Conservation (phyloP, 2,329 filamentous ascomycete genomes). For the Aspergillus fijiensis region DNA sequence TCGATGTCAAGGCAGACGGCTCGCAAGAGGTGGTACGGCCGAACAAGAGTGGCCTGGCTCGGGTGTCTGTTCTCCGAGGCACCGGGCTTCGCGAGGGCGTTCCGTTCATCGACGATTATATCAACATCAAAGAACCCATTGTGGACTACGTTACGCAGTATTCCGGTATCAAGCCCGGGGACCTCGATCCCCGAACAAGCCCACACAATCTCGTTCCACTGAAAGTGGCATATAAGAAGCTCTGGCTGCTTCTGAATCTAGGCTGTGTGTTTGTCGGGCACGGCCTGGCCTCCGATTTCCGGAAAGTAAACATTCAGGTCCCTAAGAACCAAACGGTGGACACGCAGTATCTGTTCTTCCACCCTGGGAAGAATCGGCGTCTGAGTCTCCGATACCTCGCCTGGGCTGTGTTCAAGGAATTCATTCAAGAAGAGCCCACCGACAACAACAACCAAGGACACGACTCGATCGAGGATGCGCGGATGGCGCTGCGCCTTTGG, state of each 20-base stretch:
- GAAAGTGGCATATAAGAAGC: slow-evolving; percentile 94
- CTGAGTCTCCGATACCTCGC: slow-evolving; percentile 88
- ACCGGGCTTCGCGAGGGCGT: slow-evolving; percentile 71
- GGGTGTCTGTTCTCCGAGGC: slow-evolving; percentile 85
- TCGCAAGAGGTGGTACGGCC: slow-evolving; percentile 89
- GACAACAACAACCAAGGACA: slow-evolving; percentile 55
- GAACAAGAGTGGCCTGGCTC: slow-evolving; percentile 85
- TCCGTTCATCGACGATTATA: slow-evolving; percentile 97
- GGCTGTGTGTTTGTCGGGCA: slow-evolving; percentile 94
- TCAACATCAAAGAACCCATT: slow-evolving; percentile 83
- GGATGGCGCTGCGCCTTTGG: slow-evolving; percentile 84
- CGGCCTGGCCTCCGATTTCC: slow-evolving; percentile 90
- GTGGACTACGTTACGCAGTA: slow-evolving; percentile 94
- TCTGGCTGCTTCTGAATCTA: slow-evolving; percentile 93
- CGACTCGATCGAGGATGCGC: slow-evolving; percentile 92
- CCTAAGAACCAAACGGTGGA: slow-evolving; percentile 89
- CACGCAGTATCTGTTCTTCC: slow-evolving; percentile 87
- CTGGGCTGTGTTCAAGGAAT: slow-evolving; percentile 86
- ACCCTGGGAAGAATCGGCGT: slow-evolving; percentile 76
- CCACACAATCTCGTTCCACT: slow-evolving; percentile 80
- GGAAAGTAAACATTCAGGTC: slow-evolving; percentile 96
- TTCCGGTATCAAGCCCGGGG: slow-evolving; percentile 83
- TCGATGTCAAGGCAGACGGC: slow-evolving; percentile 93
- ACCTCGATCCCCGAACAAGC: slow-evolving; percentile 76
- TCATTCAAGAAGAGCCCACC: slow-evolving; percentile 79